Evolutionary conservation across 208 protist species (phyloP), one percentile per base, ranked within the genome.

Genomic region (Acanthamoeba castellanii): DNA sequence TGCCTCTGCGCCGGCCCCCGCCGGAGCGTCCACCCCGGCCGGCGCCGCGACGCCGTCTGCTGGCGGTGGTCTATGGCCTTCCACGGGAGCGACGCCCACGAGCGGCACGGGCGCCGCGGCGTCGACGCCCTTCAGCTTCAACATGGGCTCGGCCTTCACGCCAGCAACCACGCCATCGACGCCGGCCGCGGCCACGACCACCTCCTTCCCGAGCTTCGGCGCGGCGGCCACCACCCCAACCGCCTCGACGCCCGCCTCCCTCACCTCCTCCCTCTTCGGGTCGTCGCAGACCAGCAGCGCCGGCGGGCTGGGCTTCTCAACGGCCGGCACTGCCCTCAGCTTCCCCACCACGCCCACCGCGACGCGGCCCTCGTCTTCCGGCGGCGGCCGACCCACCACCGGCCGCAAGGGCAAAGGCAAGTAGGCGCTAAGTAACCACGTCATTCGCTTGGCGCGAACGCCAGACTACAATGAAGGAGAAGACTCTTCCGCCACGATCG

Each of bases 291-390:
- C 85, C 14, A 92, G 59, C 85, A 92, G 34, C 85, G 66, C 85
- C 32, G 64, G 85, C 52, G 85, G 85, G 3, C 64, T 92, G 55
- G 85, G 85, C 34, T 92, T 74, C 37, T 76, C 59, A 2, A 92
- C 85, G 32, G 85, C 85, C 20, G 85, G 85, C 37, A 92, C 85
- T 0, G 85, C 85, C 57, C 78, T 87, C 7, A 87, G 78, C 78
- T 87, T 87, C 78, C 78, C 78, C 18, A 87, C 78, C 30, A 87
- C 78, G 50, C 78, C 78, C 25, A 87, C 78, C 47, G 50, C 78
- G 34, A 27, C 74, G 37, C 42, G 30, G 18, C 64, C n/a, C 72
- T 81, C 72, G 3, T 81, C 72, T 37, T 57, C 47, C 25, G 32
- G n/a, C 70, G 3, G 20, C 32, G 70, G 78, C 78, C 78, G 78